phyloP scores from a whole-genome alignment of 257 asterid genomes.

The Nicotiana benthamiana region DNA sequence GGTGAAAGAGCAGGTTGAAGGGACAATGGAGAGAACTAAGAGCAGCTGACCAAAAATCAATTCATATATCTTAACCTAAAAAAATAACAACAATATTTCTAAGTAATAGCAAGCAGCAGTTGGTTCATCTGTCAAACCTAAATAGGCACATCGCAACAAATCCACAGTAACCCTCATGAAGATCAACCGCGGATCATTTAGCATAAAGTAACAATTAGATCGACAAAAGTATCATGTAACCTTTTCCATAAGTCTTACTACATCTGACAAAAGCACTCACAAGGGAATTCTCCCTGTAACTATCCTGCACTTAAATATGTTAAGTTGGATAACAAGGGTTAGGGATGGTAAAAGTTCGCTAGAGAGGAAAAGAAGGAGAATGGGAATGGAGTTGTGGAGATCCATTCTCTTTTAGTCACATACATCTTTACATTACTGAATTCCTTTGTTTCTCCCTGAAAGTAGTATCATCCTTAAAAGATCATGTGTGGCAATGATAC shows the following conservation, averaged over 20 bases:
- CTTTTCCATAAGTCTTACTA: background rate
- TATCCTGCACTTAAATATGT: background rate
- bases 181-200: background rate
- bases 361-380: background rate
- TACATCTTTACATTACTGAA: background rate
- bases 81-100: background rate
- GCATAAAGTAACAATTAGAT: background rate
- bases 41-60: background rate
- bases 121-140: background rate
- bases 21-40: background rate
- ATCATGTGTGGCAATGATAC: background rate
- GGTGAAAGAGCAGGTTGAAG: background rate
- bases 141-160: background rate
- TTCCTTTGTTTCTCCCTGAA: background rate
- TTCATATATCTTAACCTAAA: background rate
- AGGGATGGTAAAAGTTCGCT: background rate
- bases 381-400: background rate
- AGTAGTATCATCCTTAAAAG: background rate
- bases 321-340: background rate
- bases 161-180: background rate
- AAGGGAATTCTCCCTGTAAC: background rate
- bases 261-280: background rate
- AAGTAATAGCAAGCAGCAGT: constrained; percentile 3
- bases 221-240: background rate
- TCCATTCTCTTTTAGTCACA: background rate